Percentiles rank a stretch among this genome's conserved stretches.
These are phyloP conservation scores for Musa itinerans DNA, from an alignment of 176 grass and related monocot species.

Conservation along the genomic window DNA sequence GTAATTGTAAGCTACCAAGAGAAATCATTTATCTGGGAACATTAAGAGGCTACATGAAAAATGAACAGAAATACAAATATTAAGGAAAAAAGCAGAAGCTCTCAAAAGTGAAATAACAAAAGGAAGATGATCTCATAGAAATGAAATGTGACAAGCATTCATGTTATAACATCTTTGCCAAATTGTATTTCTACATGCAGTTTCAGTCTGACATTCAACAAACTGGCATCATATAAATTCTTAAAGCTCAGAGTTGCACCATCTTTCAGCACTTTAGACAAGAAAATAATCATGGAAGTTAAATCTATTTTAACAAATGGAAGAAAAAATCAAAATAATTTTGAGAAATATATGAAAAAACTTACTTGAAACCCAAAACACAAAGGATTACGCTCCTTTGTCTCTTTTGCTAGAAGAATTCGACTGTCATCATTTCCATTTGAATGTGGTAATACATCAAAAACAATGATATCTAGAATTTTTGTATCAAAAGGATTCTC, in stretches of 20 bases:
- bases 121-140: neutral
- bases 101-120: neutral
- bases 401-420: conserved; percentile 53
- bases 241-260: neutral
- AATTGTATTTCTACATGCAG: neutral
- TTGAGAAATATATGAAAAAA: conserved; percentile 1
- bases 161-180: neutral
- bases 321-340: neutral
- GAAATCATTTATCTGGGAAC: too few relatives aligned
- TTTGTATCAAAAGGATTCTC: conserved; percentile 78
- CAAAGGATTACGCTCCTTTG: conserved; percentile 68
- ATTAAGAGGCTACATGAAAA: too few relatives aligned
- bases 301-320: neutral
- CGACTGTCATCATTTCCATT: conserved; percentile 33
- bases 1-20: too few relatives aligned
- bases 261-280: neutral
- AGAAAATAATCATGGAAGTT: neutral
- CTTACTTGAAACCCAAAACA: conserved; percentile 70
- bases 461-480: conserved; percentile 72
- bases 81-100: too few relatives aligned
- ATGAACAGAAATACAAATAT: too few relatives aligned
- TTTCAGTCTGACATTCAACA: neutral
- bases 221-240: neutral
- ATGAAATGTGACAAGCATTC: neutral
- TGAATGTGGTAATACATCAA: conserved; percentile 52